These are phyloP conservation scores for Sporothrix dimorphospora DNA, from an alignment of 2,329 filamentous ascomycete genomes.

Conservation along the genomic window DNA sequence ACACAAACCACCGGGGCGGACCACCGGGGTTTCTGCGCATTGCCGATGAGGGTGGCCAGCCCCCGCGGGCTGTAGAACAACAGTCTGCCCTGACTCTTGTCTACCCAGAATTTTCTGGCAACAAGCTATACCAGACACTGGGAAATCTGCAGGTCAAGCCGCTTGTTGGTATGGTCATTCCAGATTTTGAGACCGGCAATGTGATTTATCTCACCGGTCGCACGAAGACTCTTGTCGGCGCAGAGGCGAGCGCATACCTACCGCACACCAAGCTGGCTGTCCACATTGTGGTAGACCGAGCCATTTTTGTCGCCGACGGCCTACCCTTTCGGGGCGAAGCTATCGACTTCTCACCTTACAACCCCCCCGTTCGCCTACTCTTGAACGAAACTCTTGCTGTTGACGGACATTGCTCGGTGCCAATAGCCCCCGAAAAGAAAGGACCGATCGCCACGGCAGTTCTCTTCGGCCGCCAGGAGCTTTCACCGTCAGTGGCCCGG, in stretches of 20 bases:
- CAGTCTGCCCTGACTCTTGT: constrained; percentile 53
- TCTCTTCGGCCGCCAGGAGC: constrained; percentile 58
- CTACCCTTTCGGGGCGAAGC: constrained; percentile 68
- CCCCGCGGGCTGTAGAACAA: background rate
- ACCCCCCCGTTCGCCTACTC: constrained; percentile 71
- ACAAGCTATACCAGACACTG: constrained; percentile 80
- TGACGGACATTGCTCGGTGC: constrained; percentile 7
- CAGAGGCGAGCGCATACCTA: constrained; percentile 64
- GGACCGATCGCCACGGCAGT: constrained; percentile 49
- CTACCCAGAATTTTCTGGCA: constrained; percentile 86
- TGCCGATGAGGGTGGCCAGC: constrained; percentile 40
- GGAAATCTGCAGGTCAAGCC: constrained; percentile 74
- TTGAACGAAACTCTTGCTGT: constrained; percentile 51
- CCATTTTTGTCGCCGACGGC: constrained; percentile 64
- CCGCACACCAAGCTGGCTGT: constrained; percentile 74
- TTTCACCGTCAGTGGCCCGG: constrained; percentile 69
- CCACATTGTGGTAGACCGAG: constrained; percentile 63
- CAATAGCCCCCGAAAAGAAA: background rate
- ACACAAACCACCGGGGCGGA: constrained; percentile 81
- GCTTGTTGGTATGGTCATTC: constrained; percentile 69
- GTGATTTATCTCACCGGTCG: constrained; percentile 75
- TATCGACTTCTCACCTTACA: constrained; percentile 73
- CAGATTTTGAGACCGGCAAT: constrained; percentile 72
- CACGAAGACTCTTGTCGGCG: constrained; percentile 67
- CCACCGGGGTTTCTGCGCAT: constrained; percentile 73